phyloP scores from a whole-genome alignment of 495 filamentous ascomycete species.

The Neurospora discreta region DNA sequence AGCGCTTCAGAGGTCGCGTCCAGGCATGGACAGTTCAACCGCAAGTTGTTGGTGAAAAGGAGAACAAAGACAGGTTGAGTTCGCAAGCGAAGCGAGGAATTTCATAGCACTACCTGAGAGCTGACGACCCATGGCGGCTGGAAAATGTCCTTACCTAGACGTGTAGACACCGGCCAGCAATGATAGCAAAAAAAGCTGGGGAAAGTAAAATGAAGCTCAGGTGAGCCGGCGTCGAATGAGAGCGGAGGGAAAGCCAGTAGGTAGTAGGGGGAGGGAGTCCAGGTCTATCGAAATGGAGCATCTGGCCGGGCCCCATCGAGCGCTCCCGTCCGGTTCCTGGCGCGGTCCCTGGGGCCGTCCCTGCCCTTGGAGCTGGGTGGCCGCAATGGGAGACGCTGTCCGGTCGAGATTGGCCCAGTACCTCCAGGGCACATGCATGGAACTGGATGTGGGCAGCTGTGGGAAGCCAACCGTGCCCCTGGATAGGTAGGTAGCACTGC shows the following conservation, averaged over 20 bases:
- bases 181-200: neutral
- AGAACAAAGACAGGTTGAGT: neutral
- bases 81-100: neutral
- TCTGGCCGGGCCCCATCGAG: neutral
- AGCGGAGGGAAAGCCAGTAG: neutral
- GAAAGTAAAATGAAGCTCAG: neutral
- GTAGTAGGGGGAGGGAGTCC: neutral
- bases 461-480: neutral
- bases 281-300: neutral
- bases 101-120: neutral
- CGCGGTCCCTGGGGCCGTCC: neutral
- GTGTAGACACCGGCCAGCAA: neutral
- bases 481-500: neutral
- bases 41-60: neutral
- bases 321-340: neutral
- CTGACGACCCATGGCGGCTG: neutral
- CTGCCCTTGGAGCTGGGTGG: neutral
- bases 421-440: neutral
- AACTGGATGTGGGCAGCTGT: neutral
- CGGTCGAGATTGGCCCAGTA: neutral
- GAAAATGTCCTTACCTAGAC: neutral
- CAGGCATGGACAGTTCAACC: neutral
- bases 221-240: neutral
- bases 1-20: neutral
- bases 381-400: neutral